A percentile compares a stretch with the other conserved stretches of the same genome.
Conservation (phyloP, 352 stramenopile species). For the Pythium dissotocum region DNA sequence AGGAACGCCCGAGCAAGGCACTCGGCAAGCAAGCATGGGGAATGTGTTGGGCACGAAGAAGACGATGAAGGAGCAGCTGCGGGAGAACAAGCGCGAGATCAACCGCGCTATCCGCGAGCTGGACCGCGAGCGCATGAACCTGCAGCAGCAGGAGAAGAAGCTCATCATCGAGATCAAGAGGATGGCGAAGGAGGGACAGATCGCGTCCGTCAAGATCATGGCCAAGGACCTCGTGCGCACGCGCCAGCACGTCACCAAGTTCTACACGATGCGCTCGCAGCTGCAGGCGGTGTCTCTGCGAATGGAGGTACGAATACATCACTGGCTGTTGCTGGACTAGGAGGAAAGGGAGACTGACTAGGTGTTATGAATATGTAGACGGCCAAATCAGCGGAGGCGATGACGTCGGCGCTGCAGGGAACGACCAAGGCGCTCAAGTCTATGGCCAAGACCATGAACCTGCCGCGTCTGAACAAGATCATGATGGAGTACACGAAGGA, state of each 20-base stretch:
- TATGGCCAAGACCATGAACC: slow-evolving; percentile 95
- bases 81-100: slow-evolving; percentile 98
- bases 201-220: slow-evolving; percentile 97
- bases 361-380: slow-evolving; percentile 68
- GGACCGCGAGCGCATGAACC: slow-evolving; percentile 92
- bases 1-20: not conserved
- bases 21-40: slow-evolving; percentile 42
- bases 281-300: slow-evolving; percentile 95
- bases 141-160: slow-evolving; percentile 94
- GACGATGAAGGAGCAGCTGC: slow-evolving; percentile 90
- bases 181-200: slow-evolving; percentile 95
- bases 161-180: slow-evolving; percentile 98
- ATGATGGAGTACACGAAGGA: slow-evolving; percentile 98
- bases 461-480: slow-evolving; percentile 96
- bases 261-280: slow-evolving; percentile 97
- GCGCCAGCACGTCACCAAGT: slow-evolving; percentile 96
- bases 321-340: slow-evolving; percentile 11
- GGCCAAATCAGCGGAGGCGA: slow-evolving; percentile 96
- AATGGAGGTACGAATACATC: slow-evolving; percentile 42
- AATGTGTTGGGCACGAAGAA: slow-evolving; percentile 79
- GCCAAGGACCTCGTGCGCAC: slow-evolving; percentile 96
- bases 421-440: slow-evolving; percentile 84
- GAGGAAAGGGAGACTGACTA: not conserved
- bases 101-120: slow-evolving; percentile 95
- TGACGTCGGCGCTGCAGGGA: slow-evolving; percentile 86